Base-by-base conservation (phyloP, 169 alveolate genomes). In the Plasmodium berghei region DNA sequence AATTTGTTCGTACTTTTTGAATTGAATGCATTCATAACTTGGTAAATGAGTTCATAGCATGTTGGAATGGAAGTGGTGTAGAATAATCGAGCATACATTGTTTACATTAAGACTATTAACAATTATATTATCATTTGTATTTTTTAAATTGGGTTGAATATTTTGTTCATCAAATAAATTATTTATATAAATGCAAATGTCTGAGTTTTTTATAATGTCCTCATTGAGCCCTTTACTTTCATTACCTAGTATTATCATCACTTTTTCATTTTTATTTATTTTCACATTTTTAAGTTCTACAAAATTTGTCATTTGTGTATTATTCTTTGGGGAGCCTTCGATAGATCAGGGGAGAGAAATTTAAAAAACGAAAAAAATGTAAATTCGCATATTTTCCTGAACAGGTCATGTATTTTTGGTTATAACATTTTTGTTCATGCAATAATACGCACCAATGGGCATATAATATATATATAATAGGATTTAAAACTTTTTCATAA, bases 51-150 rank as follows among this genome's bases (percentile, higher is more conserved):
- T 34, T 34, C 8, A 34, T 34, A 28, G 1, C 54, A 59, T 34
- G 42, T 59, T 46, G 2, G 46, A 46, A 55, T 34, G 18, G 16
- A 75, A 34, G 24, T 75, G 88, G 64, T 75, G 22, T 54, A 75
- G 26, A 46, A 75, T 1, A 20, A 75, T 56, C 0, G 88, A 26
- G 49, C 88, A 75, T 12, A 55, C 88, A 75, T 75, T 75, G 20
- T 63, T 75, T 10, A 75, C 88, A 55, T 75, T 75, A 55, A 75
- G 88, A 49, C 88, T 75, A 24, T 75, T 69, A 48, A 75, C 5
- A 55, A 20, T 62, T 20, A 75, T 45, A 45, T 62, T 12, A n/a
- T 2, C 42, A 63, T 63, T 62, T 62, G 16, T 24, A n/a, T 9
- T 75, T 62, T n/a, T n/a, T 16, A 26, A 73, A 48, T 14, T 28